These are phyloP conservation scores for Cladosporium halotolerans DNA, from an alignment of 2,329 filamentous ascomycete genomes.

Conservation along the genomic window DNA sequence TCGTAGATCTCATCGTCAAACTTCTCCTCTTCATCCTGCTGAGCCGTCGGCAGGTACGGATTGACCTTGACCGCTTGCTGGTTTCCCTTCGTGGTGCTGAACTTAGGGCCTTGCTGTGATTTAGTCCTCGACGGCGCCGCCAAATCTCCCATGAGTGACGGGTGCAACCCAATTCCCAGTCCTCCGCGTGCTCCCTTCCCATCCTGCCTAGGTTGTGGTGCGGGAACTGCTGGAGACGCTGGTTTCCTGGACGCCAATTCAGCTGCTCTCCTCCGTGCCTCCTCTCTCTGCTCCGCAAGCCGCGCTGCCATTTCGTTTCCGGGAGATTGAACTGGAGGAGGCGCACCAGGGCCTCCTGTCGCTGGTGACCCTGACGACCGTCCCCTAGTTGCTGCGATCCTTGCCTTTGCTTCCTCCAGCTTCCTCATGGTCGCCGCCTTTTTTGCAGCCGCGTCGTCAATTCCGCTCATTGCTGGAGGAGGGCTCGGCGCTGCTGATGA, in stretches of 20 bases:
- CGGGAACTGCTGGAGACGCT: neutral
- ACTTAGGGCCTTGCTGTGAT: constrained; percentile 43
- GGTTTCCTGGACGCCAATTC: constrained; percentile 1
- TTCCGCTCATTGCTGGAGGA: constrained; percentile 1
- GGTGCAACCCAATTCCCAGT: constrained; percentile 69
- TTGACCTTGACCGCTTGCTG: constrained; percentile 43
- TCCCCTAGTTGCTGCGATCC: constrained; percentile 23
- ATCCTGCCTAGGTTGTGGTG: constrained; percentile 40
- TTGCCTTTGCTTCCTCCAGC: constrained; percentile 31
- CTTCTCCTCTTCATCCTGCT: constrained; percentile 44
- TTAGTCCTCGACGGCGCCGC: constrained; percentile 36
- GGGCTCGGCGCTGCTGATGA: constrained; percentile 13
- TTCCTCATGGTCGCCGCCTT: constrained; percentile 26
- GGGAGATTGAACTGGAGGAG: neutral
- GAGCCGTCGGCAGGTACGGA: constrained; percentile 34
- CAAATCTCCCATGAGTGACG: constrained; percentile 56
- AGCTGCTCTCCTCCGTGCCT: constrained; percentile 8
- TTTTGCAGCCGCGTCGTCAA: constrained; percentile 17
- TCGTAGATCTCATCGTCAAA: constrained; percentile 72
- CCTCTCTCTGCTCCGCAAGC: constrained; percentile 10
- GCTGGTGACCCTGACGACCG: constrained; percentile 13
- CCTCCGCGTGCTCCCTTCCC: constrained; percentile 55
- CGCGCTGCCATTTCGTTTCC: constrained; percentile 12
- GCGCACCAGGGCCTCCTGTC: constrained; percentile 6
- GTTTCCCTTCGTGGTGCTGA: constrained; percentile 50